Conservation (phyloP, 2,329 filamentous ascomycete species). For the Graphilbum fragrans region DNA sequence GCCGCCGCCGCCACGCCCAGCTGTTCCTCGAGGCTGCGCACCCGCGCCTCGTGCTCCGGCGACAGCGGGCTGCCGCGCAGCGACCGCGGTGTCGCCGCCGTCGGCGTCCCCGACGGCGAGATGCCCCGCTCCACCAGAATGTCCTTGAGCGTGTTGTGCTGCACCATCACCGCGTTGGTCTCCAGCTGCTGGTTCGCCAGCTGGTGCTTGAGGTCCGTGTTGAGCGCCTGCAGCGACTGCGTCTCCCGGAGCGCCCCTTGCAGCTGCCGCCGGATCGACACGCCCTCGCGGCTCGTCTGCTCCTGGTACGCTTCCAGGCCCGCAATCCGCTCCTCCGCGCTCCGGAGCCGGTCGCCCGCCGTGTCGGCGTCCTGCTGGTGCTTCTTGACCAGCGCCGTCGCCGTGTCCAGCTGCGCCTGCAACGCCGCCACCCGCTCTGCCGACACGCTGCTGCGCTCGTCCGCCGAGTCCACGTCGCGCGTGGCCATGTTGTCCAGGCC, state of each 20-base stretch:
- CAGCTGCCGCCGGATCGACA: constrained; percentile 80
- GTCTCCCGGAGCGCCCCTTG: constrained; percentile 75
- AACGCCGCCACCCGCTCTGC: constrained; percentile 60
- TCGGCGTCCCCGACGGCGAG: constrained; percentile 56
- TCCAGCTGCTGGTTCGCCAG: constrained; percentile 81
- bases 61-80: constrained; percentile 58
- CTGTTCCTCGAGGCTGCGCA: constrained; percentile 81
- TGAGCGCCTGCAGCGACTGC: constrained; percentile 68
- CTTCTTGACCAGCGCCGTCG: constrained; percentile 70
- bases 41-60: constrained; percentile 54
- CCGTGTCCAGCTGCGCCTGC: constrained; percentile 66
- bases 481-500: constrained; percentile 65
- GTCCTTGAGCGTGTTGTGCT: constrained; percentile 87
- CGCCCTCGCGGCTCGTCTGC: constrained; percentile 85
- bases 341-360: constrained; percentile 78
- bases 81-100: constrained; percentile 23
- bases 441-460: constrained; percentile 11
- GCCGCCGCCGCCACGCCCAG: constrained; percentile 63
- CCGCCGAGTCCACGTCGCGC: constrained; percentile 29
- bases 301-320: constrained; percentile 96
- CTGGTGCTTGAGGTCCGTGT: constrained; percentile 70
- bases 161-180: constrained; percentile 83
- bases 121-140: constrained; percentile 83
- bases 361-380: constrained; percentile 81
- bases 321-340: constrained; percentile 91